phyloP scores from a whole-genome alignment of 2,329 filamentous ascomycete genomes.

The Allantophomopsis lycopodina region DNA sequence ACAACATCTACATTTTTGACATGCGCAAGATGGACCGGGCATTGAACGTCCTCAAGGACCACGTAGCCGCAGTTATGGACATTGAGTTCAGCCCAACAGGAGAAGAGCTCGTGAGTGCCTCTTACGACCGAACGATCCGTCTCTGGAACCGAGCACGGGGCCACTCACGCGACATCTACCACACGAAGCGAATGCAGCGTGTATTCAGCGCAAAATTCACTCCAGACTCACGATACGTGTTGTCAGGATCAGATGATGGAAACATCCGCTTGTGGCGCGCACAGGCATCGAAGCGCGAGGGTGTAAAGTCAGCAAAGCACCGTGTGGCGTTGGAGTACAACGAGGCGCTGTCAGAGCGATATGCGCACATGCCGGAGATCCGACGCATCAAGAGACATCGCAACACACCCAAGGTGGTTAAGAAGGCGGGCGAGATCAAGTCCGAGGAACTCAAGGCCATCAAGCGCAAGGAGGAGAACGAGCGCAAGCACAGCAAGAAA shows the following conservation, averaged over 20 bases:
- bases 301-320: constrained; percentile 74
- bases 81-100: constrained; percentile 92
- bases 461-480: constrained; percentile 88
- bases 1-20: constrained; percentile 85
- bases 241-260: constrained; percentile 87
- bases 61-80: constrained; percentile 87
- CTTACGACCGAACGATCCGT: constrained; percentile 77
- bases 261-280: constrained; percentile 85
- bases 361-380: constrained; percentile 93
- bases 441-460: constrained; percentile 73
- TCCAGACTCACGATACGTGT: constrained; percentile 76
- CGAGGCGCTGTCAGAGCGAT: constrained; percentile 67
- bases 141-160: constrained; percentile 72
- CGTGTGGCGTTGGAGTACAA: constrained; percentile 88
- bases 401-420: constrained; percentile 82
- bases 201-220: constrained; percentile 80
- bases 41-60: constrained; percentile 79
- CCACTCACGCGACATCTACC: constrained; percentile 85
- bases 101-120: constrained; percentile 81
- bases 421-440: constrained; percentile 96
- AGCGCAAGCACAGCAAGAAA: constrained; percentile 81
- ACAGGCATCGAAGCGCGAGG: constrained; percentile 69
- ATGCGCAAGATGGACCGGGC: constrained; percentile 83
- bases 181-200: constrained; percentile 95
- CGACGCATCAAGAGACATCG: constrained; percentile 80